Evolutionary conservation across 441 rosid species (phyloP).

Genomic region (Eruca vesicaria): DNA sequence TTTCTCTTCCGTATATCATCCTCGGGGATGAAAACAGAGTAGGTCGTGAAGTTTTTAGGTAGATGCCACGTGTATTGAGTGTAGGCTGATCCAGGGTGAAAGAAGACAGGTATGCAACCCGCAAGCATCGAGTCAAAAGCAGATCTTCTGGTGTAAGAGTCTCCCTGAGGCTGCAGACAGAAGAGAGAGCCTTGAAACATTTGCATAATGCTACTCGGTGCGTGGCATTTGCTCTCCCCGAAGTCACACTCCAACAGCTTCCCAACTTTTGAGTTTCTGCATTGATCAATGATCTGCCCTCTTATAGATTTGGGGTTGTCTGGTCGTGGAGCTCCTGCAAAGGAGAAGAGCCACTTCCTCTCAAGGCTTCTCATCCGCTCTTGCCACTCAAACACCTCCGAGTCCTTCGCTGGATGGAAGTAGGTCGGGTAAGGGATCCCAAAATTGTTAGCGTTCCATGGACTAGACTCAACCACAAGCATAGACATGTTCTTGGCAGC

Average conservation of each 20-base stretch:
- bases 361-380: conserved; percentile 86
- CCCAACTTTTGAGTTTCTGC: conserved; percentile 57
- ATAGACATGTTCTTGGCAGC: conserved; percentile 95
- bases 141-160: conserved; percentile 86
- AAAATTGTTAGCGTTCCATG: conserved; percentile 96
- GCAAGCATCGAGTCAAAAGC: conserved; percentile 91
- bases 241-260: conserved; percentile 91
- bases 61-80: conserved; percentile 95
- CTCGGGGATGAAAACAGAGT: conserved; percentile 88
- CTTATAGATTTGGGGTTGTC: conserved; percentile 81
- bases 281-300: conserved; percentile 88
- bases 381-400: conserved; percentile 87
- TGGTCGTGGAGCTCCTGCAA: conserved; percentile 96
- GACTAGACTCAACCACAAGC: conserved; percentile 99
- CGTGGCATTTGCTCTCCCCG: conserved; percentile 98
- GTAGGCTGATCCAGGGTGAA: conserved; percentile 94
- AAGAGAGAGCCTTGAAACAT: conserved; percentile 86
- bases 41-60: conserved; percentile 73
- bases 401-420: conserved; percentile 93
- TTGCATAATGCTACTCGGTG: conserved; percentile 93
- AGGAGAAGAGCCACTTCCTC: conserved; percentile 94
- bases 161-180: conserved; percentile 94
- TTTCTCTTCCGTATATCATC: conserved; percentile 76
- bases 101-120: conserved; percentile 90
- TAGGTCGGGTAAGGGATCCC: conserved; percentile 96